These are phyloP conservation scores for Jaltomata sinuosa DNA, from an alignment of 257 asterid genomes.

Conservation along the genomic window DNA sequence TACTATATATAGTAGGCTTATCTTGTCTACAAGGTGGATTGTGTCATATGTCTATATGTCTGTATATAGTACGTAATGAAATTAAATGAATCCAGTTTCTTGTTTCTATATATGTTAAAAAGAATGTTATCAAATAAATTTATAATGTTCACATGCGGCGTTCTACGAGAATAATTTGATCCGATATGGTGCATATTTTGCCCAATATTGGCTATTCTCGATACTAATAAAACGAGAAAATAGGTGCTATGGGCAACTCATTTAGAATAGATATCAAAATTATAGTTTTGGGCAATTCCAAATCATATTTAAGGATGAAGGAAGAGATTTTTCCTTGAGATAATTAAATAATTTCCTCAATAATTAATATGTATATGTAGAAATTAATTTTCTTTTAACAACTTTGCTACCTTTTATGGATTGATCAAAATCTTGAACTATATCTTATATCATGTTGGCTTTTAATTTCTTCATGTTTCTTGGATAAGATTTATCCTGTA, in stretches of 20 bases:
- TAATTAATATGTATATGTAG: not conserved
- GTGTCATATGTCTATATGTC: not conserved
- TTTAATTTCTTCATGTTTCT: not conserved
- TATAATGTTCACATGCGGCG: too few relatives aligned
- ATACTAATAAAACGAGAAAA: not conserved
- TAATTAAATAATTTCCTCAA: not conserved
- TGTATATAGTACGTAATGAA: not conserved
- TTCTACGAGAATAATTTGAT: not conserved
- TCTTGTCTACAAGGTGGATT: not conserved
- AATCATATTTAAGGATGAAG: not conserved
- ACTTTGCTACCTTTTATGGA: not conserved
- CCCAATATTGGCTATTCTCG: not conserved
- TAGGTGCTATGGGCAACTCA: not conserved
- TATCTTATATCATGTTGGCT: not conserved
- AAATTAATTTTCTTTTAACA: not conserved
- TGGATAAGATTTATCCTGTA: not conserved
- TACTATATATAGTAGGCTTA: not conserved
- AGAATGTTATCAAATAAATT: not conserved
- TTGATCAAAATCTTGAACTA: not conserved
- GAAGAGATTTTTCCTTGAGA: not conserved
- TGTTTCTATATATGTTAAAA: not conserved
- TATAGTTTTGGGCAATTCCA: not conserved
- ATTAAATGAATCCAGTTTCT: not conserved
- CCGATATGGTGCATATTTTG: not conserved
- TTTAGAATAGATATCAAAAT: not conserved